Evolutionary conservation across 352 stramenopile species (phyloP).

Genomic region (Phytophthora citrophthora): DNA sequence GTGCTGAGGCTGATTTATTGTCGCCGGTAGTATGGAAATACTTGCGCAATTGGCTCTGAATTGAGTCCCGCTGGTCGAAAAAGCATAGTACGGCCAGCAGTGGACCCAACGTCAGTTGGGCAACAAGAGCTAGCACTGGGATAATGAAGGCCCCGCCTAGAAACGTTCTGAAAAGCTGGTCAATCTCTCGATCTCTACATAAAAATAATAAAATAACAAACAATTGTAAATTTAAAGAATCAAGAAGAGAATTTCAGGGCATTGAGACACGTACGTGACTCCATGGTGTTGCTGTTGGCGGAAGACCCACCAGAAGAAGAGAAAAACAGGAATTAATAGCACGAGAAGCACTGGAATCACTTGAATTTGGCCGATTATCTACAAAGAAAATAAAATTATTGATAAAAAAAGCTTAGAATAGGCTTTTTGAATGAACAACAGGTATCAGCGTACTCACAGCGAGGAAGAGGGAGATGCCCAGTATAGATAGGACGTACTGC

Average conservation of each 20-base stretch:
- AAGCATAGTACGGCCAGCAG: slow-evolving; percentile 60
- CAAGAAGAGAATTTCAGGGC: background rate
- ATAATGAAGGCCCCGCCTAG: slow-evolving; percentile 55
- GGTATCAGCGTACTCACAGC: slow-evolving; percentile 16
- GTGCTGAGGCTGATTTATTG: slow-evolving; percentile 7
- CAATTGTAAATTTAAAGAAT: slow-evolving; percentile 3
- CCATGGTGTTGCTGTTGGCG: slow-evolving; percentile 54
- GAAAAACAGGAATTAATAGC: slow-evolving; percentile 34
- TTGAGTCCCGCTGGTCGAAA: slow-evolving; percentile 53
- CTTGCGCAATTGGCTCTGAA: slow-evolving; percentile 48
- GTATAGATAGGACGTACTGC: slow-evolving; percentile 21
- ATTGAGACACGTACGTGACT: slow-evolving; percentile 45
- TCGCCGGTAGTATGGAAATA: slow-evolving; percentile 34
- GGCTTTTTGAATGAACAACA: background rate
- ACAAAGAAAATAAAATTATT: slow-evolving; percentile 1
- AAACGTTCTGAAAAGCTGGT: slow-evolving; percentile 66
- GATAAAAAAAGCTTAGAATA: slow-evolving; percentile 1
- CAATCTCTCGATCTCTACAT: slow-evolving; percentile 61
- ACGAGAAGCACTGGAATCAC: slow-evolving; percentile 36
- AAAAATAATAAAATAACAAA: slow-evolving; percentile 7
- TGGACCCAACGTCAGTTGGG: slow-evolving; percentile 46
- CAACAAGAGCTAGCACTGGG: slow-evolving; percentile 44
- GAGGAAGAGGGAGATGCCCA: slow-evolving; percentile 32
- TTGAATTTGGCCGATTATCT: slow-evolving; percentile 40
- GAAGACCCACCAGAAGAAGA: slow-evolving; percentile 47